Conservation (phyloP, 352 stramenopile species). For the Globisporangium echinulatum region DNA sequence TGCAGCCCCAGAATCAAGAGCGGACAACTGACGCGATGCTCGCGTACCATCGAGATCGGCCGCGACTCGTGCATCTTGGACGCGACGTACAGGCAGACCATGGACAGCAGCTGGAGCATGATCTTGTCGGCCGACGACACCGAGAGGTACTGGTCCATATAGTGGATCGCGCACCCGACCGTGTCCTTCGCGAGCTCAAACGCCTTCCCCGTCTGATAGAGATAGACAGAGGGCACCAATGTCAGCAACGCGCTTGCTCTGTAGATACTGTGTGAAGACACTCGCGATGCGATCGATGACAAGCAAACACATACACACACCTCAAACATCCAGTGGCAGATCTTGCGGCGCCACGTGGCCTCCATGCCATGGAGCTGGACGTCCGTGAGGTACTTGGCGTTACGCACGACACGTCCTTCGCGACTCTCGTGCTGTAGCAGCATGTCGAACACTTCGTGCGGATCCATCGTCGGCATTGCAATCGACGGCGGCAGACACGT, state of each 20-base stretch:
- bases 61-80: constrained; percentile 53
- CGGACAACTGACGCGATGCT: not conserved
- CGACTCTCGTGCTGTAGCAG: constrained; percentile 21
- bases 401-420: constrained; percentile 13
- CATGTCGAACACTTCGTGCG: constrained; percentile 18
- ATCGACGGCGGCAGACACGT: not conserved
- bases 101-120: constrained; percentile 43
- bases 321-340: constrained; percentile 50
- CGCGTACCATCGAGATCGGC: constrained; percentile 37
- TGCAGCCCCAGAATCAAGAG: not conserved
- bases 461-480: constrained; percentile 4
- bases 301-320: constrained; percentile 8
- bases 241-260: not conserved
- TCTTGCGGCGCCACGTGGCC: constrained; percentile 30
- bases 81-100: constrained; percentile 41
- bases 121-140: constrained; percentile 41
- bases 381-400: constrained; percentile 23
- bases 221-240: not conserved
- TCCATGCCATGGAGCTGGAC: constrained; percentile 41
- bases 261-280: no score
- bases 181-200: constrained; percentile 43
- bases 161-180: constrained; percentile 33
- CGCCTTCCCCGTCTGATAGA: constrained; percentile 29
- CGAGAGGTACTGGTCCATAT: constrained; percentile 44
- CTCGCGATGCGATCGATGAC: not conserved